These are phyloP conservation scores for Nakaseomyces uthaithaninus DNA, from an alignment of 1,139 yeast genomes.

Conservation along the genomic window DNA sequence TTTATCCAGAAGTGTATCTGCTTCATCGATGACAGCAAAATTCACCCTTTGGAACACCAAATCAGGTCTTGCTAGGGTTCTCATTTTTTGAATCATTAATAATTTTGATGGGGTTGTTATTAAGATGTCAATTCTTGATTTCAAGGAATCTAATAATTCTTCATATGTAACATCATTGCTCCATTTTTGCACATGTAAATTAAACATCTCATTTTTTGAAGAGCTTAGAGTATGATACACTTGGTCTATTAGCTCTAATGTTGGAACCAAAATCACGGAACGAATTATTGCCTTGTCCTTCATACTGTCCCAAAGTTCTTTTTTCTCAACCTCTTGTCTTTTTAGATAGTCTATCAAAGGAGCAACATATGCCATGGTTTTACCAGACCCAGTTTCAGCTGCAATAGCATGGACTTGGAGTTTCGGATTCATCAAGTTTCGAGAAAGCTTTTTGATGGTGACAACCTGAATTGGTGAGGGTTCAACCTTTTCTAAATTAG, in stretches of 20 bases:
- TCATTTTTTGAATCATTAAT: slow-evolving; percentile 38
- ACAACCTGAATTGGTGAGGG: slow-evolving; percentile 63
- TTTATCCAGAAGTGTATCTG: slow-evolving; percentile 83
- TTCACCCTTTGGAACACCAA: slow-evolving; percentile 41
- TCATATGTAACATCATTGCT: slow-evolving; percentile 43
- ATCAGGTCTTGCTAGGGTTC: slow-evolving; percentile 42
- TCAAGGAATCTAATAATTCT: slow-evolving; percentile 42
- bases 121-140: slow-evolving; percentile 59
- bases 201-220: slow-evolving; percentile 35
- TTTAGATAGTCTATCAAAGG: slow-evolving; percentile 63
- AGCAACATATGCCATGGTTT: slow-evolving; percentile 83
- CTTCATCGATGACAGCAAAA: slow-evolving; percentile 82
- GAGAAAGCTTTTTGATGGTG: slow-evolving; percentile 44
- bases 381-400: slow-evolving; percentile 96
- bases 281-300: slow-evolving; percentile 44
- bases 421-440: slow-evolving; percentile 34
- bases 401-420: slow-evolving; percentile 70
- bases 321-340: slow-evolving; percentile 41
- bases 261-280: slow-evolving; percentile 73
- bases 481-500: slow-evolving; percentile 28
- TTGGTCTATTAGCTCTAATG: slow-evolving; percentile 81
- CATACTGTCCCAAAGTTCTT: slow-evolving; percentile 32
- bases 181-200: slow-evolving; percentile 51
- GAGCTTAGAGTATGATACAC: slow-evolving; percentile 48
- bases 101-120: slow-evolving; percentile 79